Percentiles rank a stretch among this genome's conserved stretches.
phyloP scores from a whole-genome alignment of 108 stramenopile species.

The Seminavis robusta region DNA sequence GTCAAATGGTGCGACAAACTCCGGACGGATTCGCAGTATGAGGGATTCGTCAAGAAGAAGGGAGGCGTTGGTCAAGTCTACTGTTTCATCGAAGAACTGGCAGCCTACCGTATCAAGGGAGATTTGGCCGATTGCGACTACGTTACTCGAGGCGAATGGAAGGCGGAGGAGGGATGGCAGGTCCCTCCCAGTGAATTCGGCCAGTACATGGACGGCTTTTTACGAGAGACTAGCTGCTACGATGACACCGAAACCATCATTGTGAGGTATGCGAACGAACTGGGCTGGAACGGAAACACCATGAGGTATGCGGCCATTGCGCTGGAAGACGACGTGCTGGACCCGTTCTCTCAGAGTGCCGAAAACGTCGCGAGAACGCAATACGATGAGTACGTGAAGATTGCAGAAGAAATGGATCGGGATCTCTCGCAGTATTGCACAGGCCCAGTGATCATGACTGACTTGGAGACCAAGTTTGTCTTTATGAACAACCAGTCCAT shows the following conservation, averaged over 20 bases:
- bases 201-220: too few species aligned
- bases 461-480: slow-evolving; percentile 48
- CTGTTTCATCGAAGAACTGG: slow-evolving; percentile 47
- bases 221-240: slow-evolving; percentile 28
- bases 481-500: slow-evolving; percentile 59
- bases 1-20: slow-evolving; percentile 29
- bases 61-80: slow-evolving; percentile 36
- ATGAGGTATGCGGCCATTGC: slow-evolving; percentile 36
- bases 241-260: slow-evolving; percentile 28
- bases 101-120: slow-evolving; percentile 34
- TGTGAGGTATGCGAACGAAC: slow-evolving; percentile 17
- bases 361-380: slow-evolving; percentile 27
- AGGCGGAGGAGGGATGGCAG: slow-evolving; percentile 31
- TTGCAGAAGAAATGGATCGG: slow-evolving; percentile 20
- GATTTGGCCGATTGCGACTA: slow-evolving; percentile 32
- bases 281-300: slow-evolving; percentile 37
- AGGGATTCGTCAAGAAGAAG: slow-evolving; percentile 35
- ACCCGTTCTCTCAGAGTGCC: slow-evolving; percentile 38
- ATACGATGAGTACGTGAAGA: slow-evolving; percentile 32
- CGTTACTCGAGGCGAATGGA: slow-evolving; percentile 33
- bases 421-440: slow-evolving; percentile 22
- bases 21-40: slow-evolving; percentile 26
- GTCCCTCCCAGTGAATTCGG: slow-evolving; percentile 12
- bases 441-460: slow-evolving; percentile 35
- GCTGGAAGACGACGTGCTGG: slow-evolving; percentile 25